Conservation (phyloP, 2,329 filamentous ascomycete species). For the Zymoseptoria brevis region DNA sequence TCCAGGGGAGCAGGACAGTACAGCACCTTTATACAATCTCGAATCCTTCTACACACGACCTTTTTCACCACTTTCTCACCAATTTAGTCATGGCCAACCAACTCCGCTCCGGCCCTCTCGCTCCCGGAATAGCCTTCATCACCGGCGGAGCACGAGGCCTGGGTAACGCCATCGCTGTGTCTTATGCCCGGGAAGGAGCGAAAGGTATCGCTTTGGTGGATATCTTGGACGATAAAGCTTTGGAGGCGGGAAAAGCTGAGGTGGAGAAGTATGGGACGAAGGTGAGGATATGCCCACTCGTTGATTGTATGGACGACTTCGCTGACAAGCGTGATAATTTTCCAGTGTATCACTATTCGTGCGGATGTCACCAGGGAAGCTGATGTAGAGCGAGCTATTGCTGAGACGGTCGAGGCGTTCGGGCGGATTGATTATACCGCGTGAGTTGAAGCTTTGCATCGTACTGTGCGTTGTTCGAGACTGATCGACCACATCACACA, state of each 20-base stretch:
- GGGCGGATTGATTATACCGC: conserved; percentile 36
- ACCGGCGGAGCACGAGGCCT: conserved; percentile 22
- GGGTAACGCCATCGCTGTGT: conserved; percentile 22
- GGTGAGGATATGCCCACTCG: conserved; percentile 1
- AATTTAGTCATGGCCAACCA: too few relatives aligned
- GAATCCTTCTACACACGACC: too few relatives aligned
- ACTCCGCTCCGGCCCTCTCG: conserved; percentile 16
- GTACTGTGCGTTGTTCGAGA: too few relatives aligned
- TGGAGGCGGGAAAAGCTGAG: conserved; percentile 16
- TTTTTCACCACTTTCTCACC: too few relatives aligned
- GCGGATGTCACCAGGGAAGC: conserved; percentile 28
- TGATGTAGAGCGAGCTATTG: conserved; percentile 27
- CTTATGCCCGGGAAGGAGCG: conserved; percentile 22
- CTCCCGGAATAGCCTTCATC: conserved; percentile 24
- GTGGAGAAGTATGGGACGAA: conserved; percentile 21
- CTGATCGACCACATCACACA: background rate
- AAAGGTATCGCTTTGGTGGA: conserved; percentile 21
- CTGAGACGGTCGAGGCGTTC: conserved; percentile 28
- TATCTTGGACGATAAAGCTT: conserved; percentile 19
- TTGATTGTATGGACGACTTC: background rate
- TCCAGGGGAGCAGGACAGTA: too few relatives aligned
- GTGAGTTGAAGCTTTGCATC: conserved; percentile 1
- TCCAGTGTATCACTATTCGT: conserved; percentile 18
- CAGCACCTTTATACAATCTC: too few relatives aligned
- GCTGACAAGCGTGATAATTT: background rate